Percentiles rank a stretch among this genome's conserved stretches.
Conservation (phyloP, 202 grass and related monocot genomes). For the Elaeis oleifera region DNA sequence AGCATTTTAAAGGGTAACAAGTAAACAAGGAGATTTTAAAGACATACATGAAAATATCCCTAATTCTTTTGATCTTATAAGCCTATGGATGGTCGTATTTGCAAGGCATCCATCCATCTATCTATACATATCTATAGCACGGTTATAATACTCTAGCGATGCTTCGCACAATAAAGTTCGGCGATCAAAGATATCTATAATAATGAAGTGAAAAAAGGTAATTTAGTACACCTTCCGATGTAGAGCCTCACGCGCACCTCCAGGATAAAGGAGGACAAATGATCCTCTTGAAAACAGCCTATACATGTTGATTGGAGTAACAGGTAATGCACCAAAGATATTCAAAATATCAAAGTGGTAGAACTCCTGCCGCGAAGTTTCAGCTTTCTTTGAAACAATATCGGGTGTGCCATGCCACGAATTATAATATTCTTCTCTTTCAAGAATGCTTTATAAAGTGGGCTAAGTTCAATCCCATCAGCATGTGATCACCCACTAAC, state of each 20-base stretch:
- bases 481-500: slow-evolving; percentile 70
- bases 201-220: not conserved
- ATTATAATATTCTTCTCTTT: slow-evolving; percentile 57
- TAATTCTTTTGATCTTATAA: too few relatives aligned
- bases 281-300: slow-evolving; percentile 50
- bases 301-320: slow-evolving; percentile 80
- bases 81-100: too few relatives aligned
- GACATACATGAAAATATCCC: too few relatives aligned
- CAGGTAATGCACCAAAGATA: slow-evolving; percentile 59
- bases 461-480: slow-evolving; percentile 61
- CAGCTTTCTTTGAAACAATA: slow-evolving; percentile 38
- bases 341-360: slow-evolving; percentile 40
- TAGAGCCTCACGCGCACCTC: slow-evolving; percentile 73
- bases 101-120: too few relatives aligned
- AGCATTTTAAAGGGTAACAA: too few relatives aligned
- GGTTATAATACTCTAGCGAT: too few relatives aligned
- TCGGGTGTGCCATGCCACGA: slow-evolving; percentile 63
- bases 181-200: not conserved
- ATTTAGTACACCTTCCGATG: slow-evolving; percentile 57
- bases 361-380: slow-evolving; percentile 42
- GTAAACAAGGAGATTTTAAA: too few relatives aligned
- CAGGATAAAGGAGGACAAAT: slow-evolving; percentile 87
- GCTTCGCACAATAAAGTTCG: not conserved
- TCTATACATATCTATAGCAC: too few relatives aligned
- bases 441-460: slow-evolving; percentile 66